Evolutionary conservation across 768 basidiomycete genomes (phyloP).

Genomic region (Leucosporidium yakuticum): DNA sequence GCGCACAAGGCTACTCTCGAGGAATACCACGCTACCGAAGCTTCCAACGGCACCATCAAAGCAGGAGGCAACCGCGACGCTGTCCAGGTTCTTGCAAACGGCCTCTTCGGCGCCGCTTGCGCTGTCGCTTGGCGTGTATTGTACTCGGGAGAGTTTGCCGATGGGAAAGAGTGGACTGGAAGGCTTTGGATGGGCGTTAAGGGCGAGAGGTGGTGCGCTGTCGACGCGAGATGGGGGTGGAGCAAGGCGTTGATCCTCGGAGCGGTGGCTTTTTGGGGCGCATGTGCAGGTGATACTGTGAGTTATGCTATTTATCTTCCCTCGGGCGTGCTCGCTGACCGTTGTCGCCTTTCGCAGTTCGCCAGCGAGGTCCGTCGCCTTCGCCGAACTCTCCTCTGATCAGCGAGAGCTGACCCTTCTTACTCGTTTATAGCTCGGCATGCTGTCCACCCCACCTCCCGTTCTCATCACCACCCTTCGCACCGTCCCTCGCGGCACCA

Average conservation of each 20-base stretch:
- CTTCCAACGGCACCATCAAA: slow-evolving; percentile 34
- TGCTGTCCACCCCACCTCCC: slow-evolving; percentile 61
- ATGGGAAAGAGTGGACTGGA: background rate
- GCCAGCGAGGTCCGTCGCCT: slow-evolving; percentile 59
- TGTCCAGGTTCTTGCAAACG: slow-evolving; percentile 73
- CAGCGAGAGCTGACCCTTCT: background rate
- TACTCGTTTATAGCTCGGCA: slow-evolving; percentile 54
- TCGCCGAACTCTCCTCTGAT: background rate
- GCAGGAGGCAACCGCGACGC: slow-evolving; percentile 67
- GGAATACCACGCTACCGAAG: slow-evolving; percentile 56
- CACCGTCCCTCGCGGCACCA: slow-evolving; percentile 78
- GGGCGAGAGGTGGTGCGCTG: slow-evolving; percentile 17
- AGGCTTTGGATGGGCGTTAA: background rate
- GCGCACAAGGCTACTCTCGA: slow-evolving; percentile 67
- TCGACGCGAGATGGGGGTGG: background rate
- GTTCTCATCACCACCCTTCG: slow-evolving; percentile 70
- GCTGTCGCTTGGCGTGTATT: slow-evolving; percentile 54
- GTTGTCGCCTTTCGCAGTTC: slow-evolving; percentile 40
- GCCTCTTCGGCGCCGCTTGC: slow-evolving; percentile 58
- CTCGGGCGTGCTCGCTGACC: background rate
- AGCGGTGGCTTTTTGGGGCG: slow-evolving; percentile 30
- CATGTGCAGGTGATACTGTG: slow-evolving; percentile 28
- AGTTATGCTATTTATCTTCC: background rate
- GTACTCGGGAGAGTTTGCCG: slow-evolving; percentile 11
- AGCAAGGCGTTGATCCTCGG: slow-evolving; percentile 17